Percentiles rank a stretch among this genome's conserved stretches.
phyloP scores from a whole-genome alignment of 1,284 basidiomycete species.

The Fistulinella cinereoalba region DNA sequence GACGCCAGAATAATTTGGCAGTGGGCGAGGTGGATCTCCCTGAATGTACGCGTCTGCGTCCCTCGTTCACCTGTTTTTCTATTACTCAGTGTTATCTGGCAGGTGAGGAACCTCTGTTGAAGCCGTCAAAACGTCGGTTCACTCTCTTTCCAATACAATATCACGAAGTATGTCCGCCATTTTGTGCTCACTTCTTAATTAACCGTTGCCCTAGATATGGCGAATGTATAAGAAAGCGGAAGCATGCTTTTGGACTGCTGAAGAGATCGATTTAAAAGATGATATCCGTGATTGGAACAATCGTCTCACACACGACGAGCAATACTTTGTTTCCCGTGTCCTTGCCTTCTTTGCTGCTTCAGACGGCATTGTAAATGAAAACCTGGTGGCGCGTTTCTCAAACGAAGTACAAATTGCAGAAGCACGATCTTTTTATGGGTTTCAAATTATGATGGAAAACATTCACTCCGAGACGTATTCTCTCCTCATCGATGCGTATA shows the following conservation, averaged over 20 bases:
- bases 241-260: slow-evolving; percentile 95
- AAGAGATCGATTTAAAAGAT: slow-evolving; percentile 95
- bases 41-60: slow-evolving; percentile 48
- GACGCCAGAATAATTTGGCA: slow-evolving; percentile 29
- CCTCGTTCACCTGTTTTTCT: background rate
- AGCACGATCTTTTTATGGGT: slow-evolving; percentile 97
- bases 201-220: slow-evolving; percentile 69
- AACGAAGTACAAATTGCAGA: slow-evolving; percentile 93
- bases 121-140: slow-evolving; percentile 77
- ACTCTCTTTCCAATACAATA: slow-evolving; percentile 96
- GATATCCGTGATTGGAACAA: slow-evolving; percentile 93
- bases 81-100: background rate
- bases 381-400: slow-evolving; percentile 93
- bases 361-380: slow-evolving; percentile 98
- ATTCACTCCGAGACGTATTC: slow-evolving; percentile 98
- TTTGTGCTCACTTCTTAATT: background rate
- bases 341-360: slow-evolving; percentile 97
- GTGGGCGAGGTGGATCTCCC: slow-evolving; percentile 65
- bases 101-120: slow-evolving; percentile 81
- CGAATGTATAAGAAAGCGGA: slow-evolving; percentile 93
- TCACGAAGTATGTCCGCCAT: slow-evolving; percentile 60
- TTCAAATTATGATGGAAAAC: slow-evolving; percentile 99
- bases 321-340: slow-evolving; percentile 94
- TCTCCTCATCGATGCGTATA: slow-evolving; percentile 96
- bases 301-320: slow-evolving; percentile 89